A percentile compares a stretch with the other conserved stretches of the same genome.
phyloP scores from a whole-genome alignment of 495 filamentous ascomycete genomes.

The Tuber melanosporum region DNA sequence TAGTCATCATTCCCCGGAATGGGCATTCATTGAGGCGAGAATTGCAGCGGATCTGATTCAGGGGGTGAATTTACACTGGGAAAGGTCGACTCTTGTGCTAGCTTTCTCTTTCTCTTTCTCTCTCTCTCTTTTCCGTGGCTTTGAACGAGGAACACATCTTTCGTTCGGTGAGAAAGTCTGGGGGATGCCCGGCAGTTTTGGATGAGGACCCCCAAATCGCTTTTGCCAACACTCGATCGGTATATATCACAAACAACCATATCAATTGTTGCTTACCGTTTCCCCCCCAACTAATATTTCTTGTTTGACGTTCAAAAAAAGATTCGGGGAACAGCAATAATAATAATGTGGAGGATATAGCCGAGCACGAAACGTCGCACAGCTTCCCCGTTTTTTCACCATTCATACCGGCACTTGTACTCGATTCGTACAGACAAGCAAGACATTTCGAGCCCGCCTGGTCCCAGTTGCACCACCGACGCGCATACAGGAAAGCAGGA shows the following conservation, averaged over 20 bases:
- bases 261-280: neutral
- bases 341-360: slow-evolving; percentile 29
- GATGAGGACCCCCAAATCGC: neutral
- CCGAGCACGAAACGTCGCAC: slow-evolving; percentile 30
- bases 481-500: slow-evolving; percentile 40
- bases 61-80: neutral
- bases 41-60: slow-evolving; percentile 6
- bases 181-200: neutral
- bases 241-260: neutral
- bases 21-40: neutral
- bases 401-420: neutral
- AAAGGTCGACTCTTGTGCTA: neutral
- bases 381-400: slow-evolving; percentile 20
- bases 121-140: neutral
- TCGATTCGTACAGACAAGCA: neutral
- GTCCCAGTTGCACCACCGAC: slow-evolving; percentile 28
- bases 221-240: neutral
- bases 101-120: neutral
- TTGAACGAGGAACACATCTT: neutral
- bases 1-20: neutral
- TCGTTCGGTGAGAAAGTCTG: neutral
- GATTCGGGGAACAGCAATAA: neutral
- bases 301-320: neutral
- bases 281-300: neutral
- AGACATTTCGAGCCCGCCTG: neutral